Conservation (phyloP, 306 rosid genomes). For the Mimosa bimucronata region DNA sequence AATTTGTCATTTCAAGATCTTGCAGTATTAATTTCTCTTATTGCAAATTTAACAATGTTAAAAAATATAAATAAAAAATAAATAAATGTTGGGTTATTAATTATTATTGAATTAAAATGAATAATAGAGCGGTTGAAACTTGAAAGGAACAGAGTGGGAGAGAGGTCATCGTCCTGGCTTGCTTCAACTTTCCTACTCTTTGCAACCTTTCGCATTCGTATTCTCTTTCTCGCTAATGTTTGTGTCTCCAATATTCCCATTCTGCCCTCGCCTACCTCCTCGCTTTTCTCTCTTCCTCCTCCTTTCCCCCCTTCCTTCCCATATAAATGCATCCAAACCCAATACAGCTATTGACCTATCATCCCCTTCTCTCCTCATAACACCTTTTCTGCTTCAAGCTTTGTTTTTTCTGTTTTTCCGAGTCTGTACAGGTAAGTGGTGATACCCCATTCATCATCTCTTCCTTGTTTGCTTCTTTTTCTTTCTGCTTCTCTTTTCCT, state of each 20-base stretch:
- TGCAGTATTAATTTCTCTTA: too few species aligned
- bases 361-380: conserved; percentile 47
- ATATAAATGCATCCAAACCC: conserved; percentile 48
- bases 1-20: too few species aligned
- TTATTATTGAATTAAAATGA: background rate
- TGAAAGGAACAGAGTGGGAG: conserved; percentile 62
- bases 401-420: conserved; percentile 48
- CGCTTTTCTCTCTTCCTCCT: conserved; percentile 33
- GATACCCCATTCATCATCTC: conserved; percentile 32
- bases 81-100: background rate
- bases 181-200: conserved; percentile 84
- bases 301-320: conserved; percentile 39
- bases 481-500: background rate
- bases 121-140: conserved; percentile 30
- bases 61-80: background rate
- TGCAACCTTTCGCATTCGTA: conserved; percentile 52
- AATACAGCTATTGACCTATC: conserved; percentile 42
- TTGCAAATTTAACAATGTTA: too few species aligned
- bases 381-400: conserved; percentile 37
- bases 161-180: conserved; percentile 74
- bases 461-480: conserved; percentile 4
- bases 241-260: conserved; percentile 41
- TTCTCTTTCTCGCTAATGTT: conserved; percentile 35
- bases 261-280: conserved; percentile 50
- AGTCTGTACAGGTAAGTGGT: conserved; percentile 43